A percentile compares a stretch with the other conserved stretches of the same genome.
phyloP scores from a whole-genome alignment of 2,329 filamentous ascomycete genomes.

The Colletotrichum cuscutae region DNA sequence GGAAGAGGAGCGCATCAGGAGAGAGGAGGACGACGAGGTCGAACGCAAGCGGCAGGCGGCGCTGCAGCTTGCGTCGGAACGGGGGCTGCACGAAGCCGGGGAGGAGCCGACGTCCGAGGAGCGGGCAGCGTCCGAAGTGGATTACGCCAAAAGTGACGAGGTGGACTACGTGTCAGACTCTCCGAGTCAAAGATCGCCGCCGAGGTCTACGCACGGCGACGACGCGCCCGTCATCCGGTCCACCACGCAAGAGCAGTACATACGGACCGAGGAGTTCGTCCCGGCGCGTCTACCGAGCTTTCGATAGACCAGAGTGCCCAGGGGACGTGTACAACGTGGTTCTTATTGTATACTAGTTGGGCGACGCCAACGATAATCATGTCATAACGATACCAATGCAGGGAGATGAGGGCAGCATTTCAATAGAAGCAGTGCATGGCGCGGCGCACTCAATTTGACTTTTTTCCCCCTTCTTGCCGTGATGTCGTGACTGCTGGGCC shows the following conservation, averaged over 20 bases:
- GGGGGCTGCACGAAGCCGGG: slow-evolving; percentile 54
- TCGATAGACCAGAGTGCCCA: slow-evolving; percentile 43
- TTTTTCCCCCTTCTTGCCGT: too few relatives aligned
- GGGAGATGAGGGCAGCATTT: slow-evolving; percentile 18
- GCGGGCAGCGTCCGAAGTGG: slow-evolving; percentile 41
- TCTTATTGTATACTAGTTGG: slow-evolving; percentile 30
- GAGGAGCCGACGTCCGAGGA: slow-evolving; percentile 37
- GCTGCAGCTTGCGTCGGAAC: slow-evolving; percentile 58
- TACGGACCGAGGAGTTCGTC: slow-evolving; percentile 55
- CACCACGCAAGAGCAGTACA: slow-evolving; percentile 11
- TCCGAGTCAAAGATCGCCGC: not conserved
- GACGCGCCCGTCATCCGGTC: slow-evolving; percentile 25
- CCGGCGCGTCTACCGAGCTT: slow-evolving; percentile 70
- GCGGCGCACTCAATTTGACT: not conserved
- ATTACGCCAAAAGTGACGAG: slow-evolving; percentile 40
- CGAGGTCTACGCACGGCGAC: not conserved
- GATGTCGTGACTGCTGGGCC: too few relatives aligned
- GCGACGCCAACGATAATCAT: slow-evolving; percentile 20
- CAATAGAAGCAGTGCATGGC: slow-evolving; percentile 21
- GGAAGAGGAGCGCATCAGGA: slow-evolving; percentile 62
- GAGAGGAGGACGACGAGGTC: slow-evolving; percentile 64
- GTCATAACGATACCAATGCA: slow-evolving; percentile 34
- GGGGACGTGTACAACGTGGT: slow-evolving; percentile 7
- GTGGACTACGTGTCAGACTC: slow-evolving; percentile 38
- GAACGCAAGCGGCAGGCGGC: slow-evolving; percentile 64